Evolutionary conservation across 192 early-diverging fungal genomes (phyloP), one percentile per base, ranked within the genome.

Genomic region (Gonapodya prolifera): DNA sequence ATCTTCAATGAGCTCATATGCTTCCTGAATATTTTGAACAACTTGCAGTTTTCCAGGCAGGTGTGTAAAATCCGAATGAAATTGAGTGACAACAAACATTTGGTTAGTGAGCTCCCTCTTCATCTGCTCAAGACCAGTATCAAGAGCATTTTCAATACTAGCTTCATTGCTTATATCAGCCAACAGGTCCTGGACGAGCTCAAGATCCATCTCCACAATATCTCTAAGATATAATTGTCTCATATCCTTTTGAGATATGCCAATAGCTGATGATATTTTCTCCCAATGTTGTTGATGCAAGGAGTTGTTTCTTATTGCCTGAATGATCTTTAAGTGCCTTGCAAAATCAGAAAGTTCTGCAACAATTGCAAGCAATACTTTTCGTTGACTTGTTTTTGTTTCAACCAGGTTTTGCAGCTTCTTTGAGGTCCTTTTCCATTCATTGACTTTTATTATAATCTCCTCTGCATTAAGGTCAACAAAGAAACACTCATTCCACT

Each of bases 151-250:
- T 34, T 82, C 84, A 8, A 30, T 30, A 36, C 69, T 79, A 0
- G 84, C 84, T 80, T 85, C 80, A 1, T 77, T 70, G 35, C 78
- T 83, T n/a, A 85, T 84, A 29, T 84, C 84, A 33, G 75, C 35
- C 1, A 85, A 28, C 0, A 85, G 78, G 35, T 82, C 79, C 29
- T 81, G 77, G 1, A 85, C 79, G 70, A 85, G 69, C 70, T 85
- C 84, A 69, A 85, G 69, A 71, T 85, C 84, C 28, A 85, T 45
- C 36, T 80, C 80, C 2, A 85, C 75, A 31, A 84, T 75, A 35
- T 83, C 75, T 0, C 70, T 36, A 1, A 85, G 45, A 0, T 61
- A 34, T 0, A 85, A 70, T 29, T 79, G 77, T 16, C 69, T 36
- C 32, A 85, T 76, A 33, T 85, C 84, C 32, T 76, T 77, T 18